These are phyloP conservation scores for Penicillium nucicola DNA, from an alignment of 495 filamentous ascomycete genomes.

Conservation along the genomic window DNA sequence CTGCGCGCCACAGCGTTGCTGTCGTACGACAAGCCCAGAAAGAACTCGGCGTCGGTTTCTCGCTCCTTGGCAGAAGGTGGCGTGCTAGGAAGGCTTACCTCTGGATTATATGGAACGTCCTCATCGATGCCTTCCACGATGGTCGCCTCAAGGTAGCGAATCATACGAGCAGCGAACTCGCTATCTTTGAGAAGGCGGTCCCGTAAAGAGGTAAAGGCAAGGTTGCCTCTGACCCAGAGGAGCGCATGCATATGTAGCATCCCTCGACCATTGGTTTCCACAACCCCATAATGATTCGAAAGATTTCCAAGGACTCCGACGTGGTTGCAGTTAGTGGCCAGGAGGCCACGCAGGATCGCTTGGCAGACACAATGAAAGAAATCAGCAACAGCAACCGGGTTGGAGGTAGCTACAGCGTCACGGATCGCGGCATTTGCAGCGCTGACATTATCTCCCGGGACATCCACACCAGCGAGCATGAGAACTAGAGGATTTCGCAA, in stretches of 20 bases:
- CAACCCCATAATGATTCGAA: slow-evolving; percentile 14
- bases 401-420: slow-evolving; percentile 1
- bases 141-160: slow-evolving; percentile 5
- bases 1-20: slow-evolving; percentile 1
- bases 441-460: neutral
- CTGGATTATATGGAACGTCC: neutral
- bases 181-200: slow-evolving; percentile 1
- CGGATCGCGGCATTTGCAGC: neutral
- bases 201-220: neutral
- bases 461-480: neutral
- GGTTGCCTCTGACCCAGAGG: slow-evolving; percentile 12
- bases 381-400: slow-evolving; percentile 7
- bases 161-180: slow-evolving; percentile 7
- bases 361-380: slow-evolving; percentile 10
- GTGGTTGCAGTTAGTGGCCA: neutral
- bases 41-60: slow-evolving; percentile 1
- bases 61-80: neutral
- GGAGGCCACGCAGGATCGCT: slow-evolving; percentile 4
- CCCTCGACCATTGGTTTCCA: slow-evolving; percentile 17
- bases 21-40: neutral
- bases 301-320: slow-evolving; percentile 13
- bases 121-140: slow-evolving; percentile 7
- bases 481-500: slow-evolving; percentile 7
- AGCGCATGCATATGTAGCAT: slow-evolving; percentile 17
- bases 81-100: neutral